Evolutionary conservation across 129 eudicot genomes (phyloP).

Genomic region (Tanacetum coccineum): DNA sequence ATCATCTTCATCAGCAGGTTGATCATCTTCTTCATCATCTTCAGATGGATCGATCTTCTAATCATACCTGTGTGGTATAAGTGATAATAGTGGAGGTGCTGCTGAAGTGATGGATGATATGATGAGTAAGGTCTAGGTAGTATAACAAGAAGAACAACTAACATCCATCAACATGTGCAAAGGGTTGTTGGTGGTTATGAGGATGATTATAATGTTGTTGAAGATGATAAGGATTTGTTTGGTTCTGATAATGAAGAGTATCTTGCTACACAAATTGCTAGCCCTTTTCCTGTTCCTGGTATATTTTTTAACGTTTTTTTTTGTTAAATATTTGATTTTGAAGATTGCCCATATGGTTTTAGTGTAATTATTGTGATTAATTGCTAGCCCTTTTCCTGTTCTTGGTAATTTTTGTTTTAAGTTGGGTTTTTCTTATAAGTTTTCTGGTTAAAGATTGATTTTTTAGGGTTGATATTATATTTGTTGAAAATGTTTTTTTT

Average conservation of each 20-base stretch:
- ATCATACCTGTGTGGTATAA: conserved; percentile 39
- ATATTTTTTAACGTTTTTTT: not conserved
- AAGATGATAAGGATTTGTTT: conserved; percentile 70
- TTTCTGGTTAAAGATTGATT: not conserved
- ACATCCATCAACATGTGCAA: not conserved
- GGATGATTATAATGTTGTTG: conserved; percentile 47
- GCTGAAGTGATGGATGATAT: no score
- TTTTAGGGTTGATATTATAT: no score
- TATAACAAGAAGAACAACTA: conserved; percentile 1
- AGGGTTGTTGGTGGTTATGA: conserved; percentile 45
- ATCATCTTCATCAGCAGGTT: conserved; percentile 67
- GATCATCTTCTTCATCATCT: conserved; percentile 58
- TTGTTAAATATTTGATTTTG: not conserved
- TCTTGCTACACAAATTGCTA: conserved; percentile 52
- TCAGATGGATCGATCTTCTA: conserved; percentile 54
- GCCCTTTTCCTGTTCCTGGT: conserved; percentile 96
- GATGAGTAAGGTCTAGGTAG: conserved; percentile 61
- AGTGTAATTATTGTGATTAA: not conserved
- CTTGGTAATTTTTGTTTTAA: conserved; percentile 39
- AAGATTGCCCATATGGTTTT: not conserved
- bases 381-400: conserved; percentile 69
- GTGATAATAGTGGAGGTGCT: conserved; percentile 31
- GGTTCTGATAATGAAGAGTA: conserved; percentile 97
- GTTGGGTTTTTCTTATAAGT: not conserved
- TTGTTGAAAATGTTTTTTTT: no score